phyloP scores from a whole-genome alignment of 768 basidiomycete species.

The Mycena belliarum region DNA sequence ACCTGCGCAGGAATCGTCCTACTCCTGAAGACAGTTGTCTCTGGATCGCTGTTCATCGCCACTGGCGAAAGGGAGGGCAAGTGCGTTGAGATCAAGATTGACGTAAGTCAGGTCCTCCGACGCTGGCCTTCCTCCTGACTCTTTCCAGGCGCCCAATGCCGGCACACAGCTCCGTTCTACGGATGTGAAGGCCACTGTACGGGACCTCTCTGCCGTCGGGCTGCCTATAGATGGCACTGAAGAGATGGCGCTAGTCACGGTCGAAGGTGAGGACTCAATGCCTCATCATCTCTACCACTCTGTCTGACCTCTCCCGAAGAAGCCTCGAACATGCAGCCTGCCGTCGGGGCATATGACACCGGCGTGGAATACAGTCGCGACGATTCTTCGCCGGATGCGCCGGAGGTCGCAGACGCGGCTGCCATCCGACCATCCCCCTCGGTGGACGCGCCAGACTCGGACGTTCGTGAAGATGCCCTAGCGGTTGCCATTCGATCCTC shows the following conservation, averaged over 20 bases:
- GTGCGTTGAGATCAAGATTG: conserved; percentile 5
- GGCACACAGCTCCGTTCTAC: neutral
- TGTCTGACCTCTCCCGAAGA: neutral
- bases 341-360: too few relatives aligned
- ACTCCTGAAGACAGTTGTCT: neutral
- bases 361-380: too few relatives aligned
- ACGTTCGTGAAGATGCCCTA: too few relatives aligned
- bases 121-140: neutral
- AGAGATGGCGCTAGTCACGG: neutral
- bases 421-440: too few relatives aligned
- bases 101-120: neutral
- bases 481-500: too few relatives aligned
- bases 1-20: neutral
- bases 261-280: neutral
- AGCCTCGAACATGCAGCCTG: neutral
- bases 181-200: neutral
- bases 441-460: too few relatives aligned
- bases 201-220: neutral
- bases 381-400: neutral
- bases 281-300: neutral
- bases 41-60: conserved; percentile 2
- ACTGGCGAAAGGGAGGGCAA: neutral
- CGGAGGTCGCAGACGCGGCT: too few relatives aligned
- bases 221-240: neutral
- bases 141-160: neutral